These are phyloP conservation scores for Allium cepa DNA, from an alignment of 106 monocot genomes.

Conservation along the genomic window DNA sequence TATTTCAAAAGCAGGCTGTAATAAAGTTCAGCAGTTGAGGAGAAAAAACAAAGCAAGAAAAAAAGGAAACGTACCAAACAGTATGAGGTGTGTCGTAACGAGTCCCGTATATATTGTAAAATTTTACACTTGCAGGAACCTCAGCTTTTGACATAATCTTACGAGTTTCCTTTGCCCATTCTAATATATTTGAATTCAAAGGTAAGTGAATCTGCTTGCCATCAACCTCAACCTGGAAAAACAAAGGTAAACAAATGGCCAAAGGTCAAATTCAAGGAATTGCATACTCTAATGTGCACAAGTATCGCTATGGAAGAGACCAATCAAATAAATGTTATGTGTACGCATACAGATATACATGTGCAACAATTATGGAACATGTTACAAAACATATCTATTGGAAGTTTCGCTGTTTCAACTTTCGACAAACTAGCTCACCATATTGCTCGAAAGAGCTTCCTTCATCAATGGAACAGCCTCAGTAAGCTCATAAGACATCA, in stretches of 20 bases:
- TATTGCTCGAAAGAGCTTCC: slow-evolving; percentile 71
- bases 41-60: slow-evolving; percentile 3
- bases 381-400: too few relatives aligned
- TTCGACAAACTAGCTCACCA: slow-evolving; percentile 23
- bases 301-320: too few relatives aligned
- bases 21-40: background rate
- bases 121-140: slow-evolving; percentile 71
- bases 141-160: slow-evolving; percentile 66
- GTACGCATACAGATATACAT: too few relatives aligned
- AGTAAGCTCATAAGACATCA: slow-evolving; percentile 70
- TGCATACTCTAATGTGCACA: too few relatives aligned
- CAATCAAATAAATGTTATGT: too few relatives aligned
- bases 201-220: slow-evolving; percentile 67
- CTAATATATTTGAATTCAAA: slow-evolving; percentile 73
- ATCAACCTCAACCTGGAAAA: slow-evolving; percentile 53
- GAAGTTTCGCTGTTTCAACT: too few relatives aligned
- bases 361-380: too few relatives aligned
- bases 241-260: slow-evolving; percentile 4
- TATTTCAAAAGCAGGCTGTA: too few relatives aligned
- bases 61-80: slow-evolving; percentile 57
- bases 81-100: slow-evolving; percentile 73
- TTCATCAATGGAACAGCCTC: slow-evolving; percentile 55
- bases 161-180: slow-evolving; percentile 83
- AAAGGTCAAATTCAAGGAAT: background rate
- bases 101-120: slow-evolving; percentile 92